phyloP scores from a whole-genome alignment of 1,139 yeast genomes.

The Geotrichum cucujoidarum region DNA sequence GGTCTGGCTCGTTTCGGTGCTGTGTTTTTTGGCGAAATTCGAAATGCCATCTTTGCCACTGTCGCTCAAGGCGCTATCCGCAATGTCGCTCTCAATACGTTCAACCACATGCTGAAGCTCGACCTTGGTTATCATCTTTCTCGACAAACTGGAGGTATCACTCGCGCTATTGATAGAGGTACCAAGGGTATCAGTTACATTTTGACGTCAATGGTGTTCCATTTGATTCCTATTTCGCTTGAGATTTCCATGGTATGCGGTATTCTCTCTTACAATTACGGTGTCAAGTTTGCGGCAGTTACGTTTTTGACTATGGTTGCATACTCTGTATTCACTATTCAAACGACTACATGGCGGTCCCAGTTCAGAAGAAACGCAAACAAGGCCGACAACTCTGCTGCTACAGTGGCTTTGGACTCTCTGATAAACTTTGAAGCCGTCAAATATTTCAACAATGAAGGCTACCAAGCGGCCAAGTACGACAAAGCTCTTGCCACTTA shows the following conservation, averaged over 20 bases:
- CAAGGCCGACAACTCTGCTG: slow-evolving; percentile 90
- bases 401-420: slow-evolving; percentile 90
- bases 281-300: slow-evolving; percentile 81
- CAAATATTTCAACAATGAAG: slow-evolving; percentile 87
- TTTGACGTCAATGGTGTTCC: slow-evolving; percentile 92
- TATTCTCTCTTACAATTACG: slow-evolving; percentile 86
- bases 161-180: slow-evolving; percentile 95
- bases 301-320: slow-evolving; percentile 84
- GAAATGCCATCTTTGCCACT: slow-evolving; percentile 92
- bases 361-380: slow-evolving; percentile 86
- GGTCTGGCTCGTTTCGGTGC: slow-evolving; percentile 96
- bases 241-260: slow-evolving; percentile 94
- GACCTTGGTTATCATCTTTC: slow-evolving; percentile 88
- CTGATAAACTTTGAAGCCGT: slow-evolving; percentile 92
- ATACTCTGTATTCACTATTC: slow-evolving; percentile 79
- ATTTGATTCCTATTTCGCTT: slow-evolving; percentile 85
- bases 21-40: slow-evolving; percentile 83
- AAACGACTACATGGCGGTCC: slow-evolving; percentile 96
- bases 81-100: slow-evolving; percentile 83
- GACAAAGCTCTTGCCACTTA: slow-evolving; percentile 69
- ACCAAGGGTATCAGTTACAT: slow-evolving; percentile 96
- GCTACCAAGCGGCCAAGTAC: slow-evolving; percentile 72
- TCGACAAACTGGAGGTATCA: slow-evolving; percentile 91
- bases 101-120: slow-evolving; percentile 71
- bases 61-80: slow-evolving; percentile 95